Percentiles rank a stretch among this genome's conserved stretches.
Evolutionary conservation across 495 filamentous ascomycete genomes (phyloP).

Genomic region (Rostrohypoxylon terebratum): DNA sequence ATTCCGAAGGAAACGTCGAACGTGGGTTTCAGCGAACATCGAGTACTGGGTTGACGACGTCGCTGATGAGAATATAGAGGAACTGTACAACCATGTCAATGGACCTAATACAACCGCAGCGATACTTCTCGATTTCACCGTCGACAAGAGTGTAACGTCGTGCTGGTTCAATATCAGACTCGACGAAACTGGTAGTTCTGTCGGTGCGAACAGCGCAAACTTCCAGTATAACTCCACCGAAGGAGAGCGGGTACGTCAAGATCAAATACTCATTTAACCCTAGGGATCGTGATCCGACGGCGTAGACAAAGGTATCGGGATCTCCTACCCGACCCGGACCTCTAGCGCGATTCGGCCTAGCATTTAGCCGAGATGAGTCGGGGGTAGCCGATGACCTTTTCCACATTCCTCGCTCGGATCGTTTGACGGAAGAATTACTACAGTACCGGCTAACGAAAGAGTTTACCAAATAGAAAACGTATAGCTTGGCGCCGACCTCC

Average conservation of each 20-base stretch:
- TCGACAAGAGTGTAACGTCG: neutral
- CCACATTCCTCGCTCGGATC: neutral
- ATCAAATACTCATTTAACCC: neutral
- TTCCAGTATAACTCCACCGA: constrained; percentile 17
- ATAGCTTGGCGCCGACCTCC: constrained; percentile 20
- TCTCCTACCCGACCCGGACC: neutral
- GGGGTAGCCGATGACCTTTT: constrained; percentile 15
- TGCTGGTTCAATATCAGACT: constrained; percentile 19
- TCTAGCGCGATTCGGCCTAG: constrained; percentile 17
- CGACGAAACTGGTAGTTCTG: neutral
- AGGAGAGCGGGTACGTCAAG: constrained; percentile 19
- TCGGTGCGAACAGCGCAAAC: constrained; percentile 5
- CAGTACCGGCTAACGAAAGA: constrained; percentile 3
- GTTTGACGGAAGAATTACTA: neutral
- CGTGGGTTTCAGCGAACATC: constrained; percentile 10
- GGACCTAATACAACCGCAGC: neutral
- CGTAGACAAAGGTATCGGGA: neutral
- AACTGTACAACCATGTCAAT: neutral
- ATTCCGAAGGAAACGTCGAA: neutral
- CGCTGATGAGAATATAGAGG: constrained; percentile 11
- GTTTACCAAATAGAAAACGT: constrained; percentile 28
- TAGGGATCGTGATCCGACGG: neutral
- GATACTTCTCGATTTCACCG: constrained; percentile 9
- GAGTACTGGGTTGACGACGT: neutral
- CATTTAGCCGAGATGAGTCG: constrained; percentile 13